These are phyloP conservation scores for Akanthomyces lecanii DNA, from an alignment of 2,329 filamentous ascomycete species.

Conservation along the genomic window DNA sequence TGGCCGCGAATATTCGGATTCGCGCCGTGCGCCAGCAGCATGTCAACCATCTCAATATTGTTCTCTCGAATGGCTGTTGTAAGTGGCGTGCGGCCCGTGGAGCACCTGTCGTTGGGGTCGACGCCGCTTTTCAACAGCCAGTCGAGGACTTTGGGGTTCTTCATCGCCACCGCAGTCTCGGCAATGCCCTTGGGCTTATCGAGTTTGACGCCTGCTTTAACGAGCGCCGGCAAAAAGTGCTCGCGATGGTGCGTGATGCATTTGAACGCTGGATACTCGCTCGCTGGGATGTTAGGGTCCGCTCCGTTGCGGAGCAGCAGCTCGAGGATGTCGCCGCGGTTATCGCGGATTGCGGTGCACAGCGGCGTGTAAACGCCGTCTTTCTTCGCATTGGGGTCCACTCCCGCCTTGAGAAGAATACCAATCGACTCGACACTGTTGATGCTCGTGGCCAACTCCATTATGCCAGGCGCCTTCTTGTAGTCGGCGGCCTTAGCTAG, in stretches of 20 bases:
- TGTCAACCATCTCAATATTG: conserved; percentile 54
- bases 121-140: conserved; percentile 59
- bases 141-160: conserved; percentile 56
- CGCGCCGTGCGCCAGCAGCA: conserved; percentile 54
- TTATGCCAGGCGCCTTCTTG: conserved; percentile 57
- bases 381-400: conserved; percentile 59
- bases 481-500: conserved; percentile 55
- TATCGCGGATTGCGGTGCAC: conserved; percentile 64
- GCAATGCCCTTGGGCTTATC: conserved; percentile 59
- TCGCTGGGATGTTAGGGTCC: conserved; percentile 58
- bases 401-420: conserved; percentile 53
- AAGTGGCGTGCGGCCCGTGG: conserved; percentile 56
- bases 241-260: conserved; percentile 62
- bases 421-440: conserved; percentile 61
- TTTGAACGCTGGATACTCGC: conserved; percentile 64
- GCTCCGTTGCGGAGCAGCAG: conserved; percentile 55
- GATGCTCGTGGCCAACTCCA: conserved; percentile 59
- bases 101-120: conserved; percentile 55
- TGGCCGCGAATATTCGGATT: conserved; percentile 60
- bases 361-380: conserved; percentile 65
- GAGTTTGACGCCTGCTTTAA: conserved; percentile 57
- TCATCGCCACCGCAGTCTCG: conserved; percentile 58
- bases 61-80: conserved; percentile 63
- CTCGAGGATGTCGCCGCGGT: conserved; percentile 57
- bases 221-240: conserved; percentile 55